Evolutionary conservation across 768 basidiomycete species (phyloP), one percentile per base, ranked within the genome.

Genomic region (Sutorius australiensis): DNA sequence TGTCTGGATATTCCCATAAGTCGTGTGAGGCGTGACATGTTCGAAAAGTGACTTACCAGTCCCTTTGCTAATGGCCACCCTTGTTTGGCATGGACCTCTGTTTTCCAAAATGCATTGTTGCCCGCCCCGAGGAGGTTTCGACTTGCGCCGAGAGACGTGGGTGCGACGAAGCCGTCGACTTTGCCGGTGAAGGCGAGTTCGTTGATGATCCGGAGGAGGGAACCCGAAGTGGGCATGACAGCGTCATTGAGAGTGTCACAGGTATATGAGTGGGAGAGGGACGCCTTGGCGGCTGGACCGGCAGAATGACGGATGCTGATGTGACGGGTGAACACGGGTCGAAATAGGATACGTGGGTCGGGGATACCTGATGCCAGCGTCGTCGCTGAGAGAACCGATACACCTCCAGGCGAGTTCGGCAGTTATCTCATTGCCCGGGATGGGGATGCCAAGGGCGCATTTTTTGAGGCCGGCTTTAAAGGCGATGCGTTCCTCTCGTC

Each of bases 361-460:
- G 30, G 33, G 24, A 53, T 56, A 91, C 93, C 87, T 89, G 38
- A 95, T 75, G 2, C 91, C 93, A 24, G 94, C 95, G 2, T 80
- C 77, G 2, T 90, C 82, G 8, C 78, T 73, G 28, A 98, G 76
- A 39, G 78, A 76, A 6, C 84, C 79, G 19, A 98, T 78, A 51
- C 91, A 85, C 42, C 97, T 76, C 48, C 89, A 69, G 2, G 88
- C 83, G 16, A 82, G 84, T 65, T 98, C 92, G 61, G 95, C 98
- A 6, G 86, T 82, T 11, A 94, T 57, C 63, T 97, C 92, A 62
- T 97, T 91, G 54, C 63, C 61, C 0, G 61, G 61, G 7, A 53
- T 39, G 13, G 59, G 58, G 2, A 53, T 21, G 0, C 55, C 55
- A 34, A 55, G 27, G 24, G 61, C 62, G 19, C 55, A 55, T 7